phyloP scores from a whole-genome alignment of 345 rosid species.

The Citrus sinensis region DVS_A1.0 CM039169.1:17987501-17988000 shows the following conservation, averaged over 20 bases:
- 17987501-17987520: slow-evolving; percentile 25
- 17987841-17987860: slow-evolving; percentile 9
- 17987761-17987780: slow-evolving; percentile 23
- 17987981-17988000: slow-evolving; percentile 24
- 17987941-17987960: slow-evolving; percentile 6
- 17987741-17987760: slow-evolving; percentile 16
- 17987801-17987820: slow-evolving; percentile 21
- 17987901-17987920: too few species aligned
- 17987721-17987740: background rate
- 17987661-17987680: slow-evolving; percentile 31
- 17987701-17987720: background rate
- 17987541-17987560: slow-evolving; percentile 15
- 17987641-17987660: slow-evolving; percentile 30
- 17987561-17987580: slow-evolving; percentile 19
- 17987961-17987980: slow-evolving; percentile 9
- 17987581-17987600: slow-evolving; percentile 7
- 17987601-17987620: slow-evolving; percentile 25
- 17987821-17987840: slow-evolving; percentile 18
- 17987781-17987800: slow-evolving; percentile 21
- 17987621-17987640: slow-evolving; percentile 35
- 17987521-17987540: slow-evolving; percentile 4
- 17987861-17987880: background rate
- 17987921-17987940: slow-evolving; percentile 26
- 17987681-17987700: slow-evolving; percentile 26
- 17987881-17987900: too few species aligned